phyloP scores from a whole-genome alignment of 2,329 filamentous ascomycete genomes.

The Aspergillus hiratsukae region DNA sequence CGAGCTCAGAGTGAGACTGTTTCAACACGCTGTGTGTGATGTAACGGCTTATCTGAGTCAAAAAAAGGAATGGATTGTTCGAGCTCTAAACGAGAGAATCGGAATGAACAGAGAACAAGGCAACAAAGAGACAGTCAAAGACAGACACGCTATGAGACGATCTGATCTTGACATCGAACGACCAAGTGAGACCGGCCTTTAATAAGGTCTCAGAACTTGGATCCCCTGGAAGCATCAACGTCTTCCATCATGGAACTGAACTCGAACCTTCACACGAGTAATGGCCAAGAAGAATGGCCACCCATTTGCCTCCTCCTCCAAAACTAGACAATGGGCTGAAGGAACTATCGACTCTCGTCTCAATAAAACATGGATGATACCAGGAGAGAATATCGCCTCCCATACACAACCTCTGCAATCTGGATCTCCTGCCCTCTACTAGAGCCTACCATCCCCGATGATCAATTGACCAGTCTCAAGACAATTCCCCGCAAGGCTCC shows the following conservation, averaged over 20 bases:
- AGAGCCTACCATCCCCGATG: constrained; percentile 3
- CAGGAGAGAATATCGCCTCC: constrained; percentile 4
- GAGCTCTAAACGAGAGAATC: neutral
- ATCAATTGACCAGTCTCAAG: constrained; percentile 15
- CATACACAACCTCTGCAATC: neutral
- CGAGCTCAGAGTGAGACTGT: neutral
- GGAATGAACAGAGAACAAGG: neutral
- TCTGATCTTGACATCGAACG: neutral
- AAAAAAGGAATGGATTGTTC: neutral
- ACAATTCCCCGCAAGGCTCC: neutral
- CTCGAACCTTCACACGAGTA: constrained; percentile 3
- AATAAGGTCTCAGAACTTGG: constrained; percentile 2
- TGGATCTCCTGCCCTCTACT: constrained; percentile 3
- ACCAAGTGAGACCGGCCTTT: constrained; percentile 6
- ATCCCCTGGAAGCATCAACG: constrained; percentile 5
- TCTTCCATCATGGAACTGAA: constrained; percentile 8
- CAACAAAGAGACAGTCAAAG: neutral
- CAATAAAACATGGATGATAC: constrained; percentile 8
- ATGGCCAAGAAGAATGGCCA: constrained; percentile 2
- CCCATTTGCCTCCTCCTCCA: neutral
- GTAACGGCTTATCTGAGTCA: neutral
- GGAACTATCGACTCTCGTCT: constrained; percentile 2
- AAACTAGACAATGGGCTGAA: constrained; percentile 8
- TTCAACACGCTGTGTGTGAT: neutral
- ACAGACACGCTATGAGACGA: neutral